phyloP scores from a whole-genome alignment of 1,139 yeast species.

The Arxiozyma telluris region DNA sequence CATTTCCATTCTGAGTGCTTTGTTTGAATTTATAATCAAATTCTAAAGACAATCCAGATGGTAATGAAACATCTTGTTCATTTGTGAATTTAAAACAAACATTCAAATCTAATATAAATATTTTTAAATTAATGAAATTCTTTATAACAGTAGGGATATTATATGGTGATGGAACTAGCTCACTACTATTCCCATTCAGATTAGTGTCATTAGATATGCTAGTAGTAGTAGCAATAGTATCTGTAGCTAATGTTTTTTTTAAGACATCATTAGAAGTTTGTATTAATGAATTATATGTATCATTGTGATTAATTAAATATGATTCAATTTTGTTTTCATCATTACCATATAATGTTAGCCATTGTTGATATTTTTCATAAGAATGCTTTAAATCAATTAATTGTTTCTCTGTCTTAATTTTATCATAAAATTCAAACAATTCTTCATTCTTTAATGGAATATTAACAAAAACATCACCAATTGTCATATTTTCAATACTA shows the following conservation, averaged over 20 bases:
- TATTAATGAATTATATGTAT: background rate
- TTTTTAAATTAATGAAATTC: background rate
- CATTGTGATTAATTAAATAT: background rate
- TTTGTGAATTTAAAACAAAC: slow-evolving; percentile 9
- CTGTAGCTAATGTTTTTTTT: no score
- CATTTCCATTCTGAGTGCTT: background rate
- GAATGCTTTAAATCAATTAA: slow-evolving; percentile 6
- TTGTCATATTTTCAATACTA: background rate
- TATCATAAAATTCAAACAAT: slow-evolving; percentile 6
- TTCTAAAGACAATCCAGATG: background rate
- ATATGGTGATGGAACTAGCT: background rate
- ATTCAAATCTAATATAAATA: slow-evolving; percentile 8
- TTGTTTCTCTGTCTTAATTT: slow-evolving; percentile 8
- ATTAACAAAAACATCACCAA: background rate
- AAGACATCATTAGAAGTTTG: background rate
- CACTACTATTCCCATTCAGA: background rate
- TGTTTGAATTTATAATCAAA: background rate
- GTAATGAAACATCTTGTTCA: background rate
- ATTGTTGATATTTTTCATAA: slow-evolving; percentile 11
- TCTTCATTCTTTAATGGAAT: slow-evolving; percentile 2
- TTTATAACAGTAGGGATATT: background rate
- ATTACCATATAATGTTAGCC: slow-evolving; percentile 11
- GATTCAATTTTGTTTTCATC: slow-evolving; percentile 10
- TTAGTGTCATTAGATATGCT: no score
- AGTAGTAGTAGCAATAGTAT: background rate